Evolutionary conservation across 2,329 filamentous ascomycete species (phyloP).

Genomic region (Corinectria fuckeliana): DNA sequence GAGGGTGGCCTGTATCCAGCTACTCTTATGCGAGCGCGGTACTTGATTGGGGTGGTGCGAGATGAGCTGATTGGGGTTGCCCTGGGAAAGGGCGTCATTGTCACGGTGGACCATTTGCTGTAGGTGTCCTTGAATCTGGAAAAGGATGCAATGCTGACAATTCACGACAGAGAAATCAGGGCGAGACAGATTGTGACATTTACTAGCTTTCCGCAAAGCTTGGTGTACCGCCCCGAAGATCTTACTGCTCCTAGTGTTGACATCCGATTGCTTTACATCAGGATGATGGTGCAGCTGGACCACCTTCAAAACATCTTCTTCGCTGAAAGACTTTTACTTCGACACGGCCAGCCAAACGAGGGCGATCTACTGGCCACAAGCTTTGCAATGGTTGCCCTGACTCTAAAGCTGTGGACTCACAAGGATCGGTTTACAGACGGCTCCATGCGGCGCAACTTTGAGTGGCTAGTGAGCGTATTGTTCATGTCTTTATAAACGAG

Average conservation of each 20-base stretch:
- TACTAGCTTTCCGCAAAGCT: conserved; percentile 3
- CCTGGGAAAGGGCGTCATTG: not conserved
- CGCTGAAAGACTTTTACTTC: conserved; percentile 16
- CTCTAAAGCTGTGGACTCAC: conserved; percentile 18
- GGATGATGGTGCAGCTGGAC: conserved; percentile 10
- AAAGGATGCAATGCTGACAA: not conserved
- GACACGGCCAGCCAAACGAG: conserved; percentile 9
- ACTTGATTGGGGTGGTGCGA: not conserved
- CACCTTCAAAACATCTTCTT: conserved; percentile 19
- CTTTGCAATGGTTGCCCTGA: conserved; percentile 13
- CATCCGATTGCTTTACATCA: not conserved
- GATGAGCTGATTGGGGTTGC: not conserved
- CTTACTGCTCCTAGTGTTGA: not conserved
- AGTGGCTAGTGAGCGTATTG: conserved; percentile 15
- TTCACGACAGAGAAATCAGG: conserved; percentile 3
- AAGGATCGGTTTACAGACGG: conserved; percentile 16
- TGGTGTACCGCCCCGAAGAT: conserved; percentile 2
- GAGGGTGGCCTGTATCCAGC: conserved; percentile 31
- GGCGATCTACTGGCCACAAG: conserved; percentile 15
- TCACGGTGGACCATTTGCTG: conserved; percentile 26
- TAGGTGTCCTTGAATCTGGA: fast-evolving
- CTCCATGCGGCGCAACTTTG: conserved; percentile 9
- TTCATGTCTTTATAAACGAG: conserved; percentile 45
- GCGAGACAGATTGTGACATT: not conserved
- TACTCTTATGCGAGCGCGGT: not conserved